Evolutionary conservation across 768 basidiomycete species (phyloP), one percentile per base, ranked within the genome.

Genomic region (Suillus discolor): DNA sequence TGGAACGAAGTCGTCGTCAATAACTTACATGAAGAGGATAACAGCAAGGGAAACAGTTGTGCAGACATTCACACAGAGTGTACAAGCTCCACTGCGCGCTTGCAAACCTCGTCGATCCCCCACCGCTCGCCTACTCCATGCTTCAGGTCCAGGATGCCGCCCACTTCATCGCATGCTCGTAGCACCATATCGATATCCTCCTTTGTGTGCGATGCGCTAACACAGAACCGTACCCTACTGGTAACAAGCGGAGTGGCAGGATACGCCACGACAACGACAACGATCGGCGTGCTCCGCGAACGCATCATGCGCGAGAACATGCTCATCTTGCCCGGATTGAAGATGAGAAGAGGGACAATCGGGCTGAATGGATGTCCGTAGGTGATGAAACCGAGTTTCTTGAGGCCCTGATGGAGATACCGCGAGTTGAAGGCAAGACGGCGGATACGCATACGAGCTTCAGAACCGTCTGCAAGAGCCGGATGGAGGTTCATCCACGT

Each of bases 171-270:
- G 71, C 91, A 94, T 7, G 97, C 96, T 49, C 84, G 80, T 59
- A 99, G 82, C 39, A 99, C 79, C 16, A 81, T 80, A 79, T 99
- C 97, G 66, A 99, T 88, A 72, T 99, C 97, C 70, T 95, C 92
- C 81, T 99, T 99, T 64, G 96, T 99, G 82, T 99, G 97, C 60
- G 95, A 82, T 15, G 97, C 92, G 65, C 92, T 95, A n/a, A 98
- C 85, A 74, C 97, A 99, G 84, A 99, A 97, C 71, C 97, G 84
- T 62, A 54, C 89, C 86, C 12, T 93, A 93, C 67, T 95, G 47
- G 47, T n/a, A 6, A 47, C 88, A 45, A 99, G 86, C 15, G 95
- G 89, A 31, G 96, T 97, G 1, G 96, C 95, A 6, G 91, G 92
- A 76, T 97, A 97, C 41, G 88, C 91, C 7, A 97, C 95, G 44